Evolutionary conservation across 192 early-diverging fungal genomes (phyloP), one percentile per base, ranked within the genome.

Genomic region (Gigaspora rosea): DNA sequence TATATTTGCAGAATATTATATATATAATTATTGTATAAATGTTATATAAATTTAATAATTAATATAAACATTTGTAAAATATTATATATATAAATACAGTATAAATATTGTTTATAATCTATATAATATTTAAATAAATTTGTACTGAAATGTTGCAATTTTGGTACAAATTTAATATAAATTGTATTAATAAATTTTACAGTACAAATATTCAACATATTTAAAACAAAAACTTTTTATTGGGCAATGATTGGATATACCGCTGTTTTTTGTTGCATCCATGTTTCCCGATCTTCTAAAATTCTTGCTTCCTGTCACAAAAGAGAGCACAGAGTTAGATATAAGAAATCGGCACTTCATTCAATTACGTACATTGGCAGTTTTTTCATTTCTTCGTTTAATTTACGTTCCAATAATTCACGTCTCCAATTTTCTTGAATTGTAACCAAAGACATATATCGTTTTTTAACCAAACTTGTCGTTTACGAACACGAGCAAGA

Each of bases 371-470:
- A 71, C 49, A 71, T 71, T 33, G 1, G 27, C 50, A 3, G 10
- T 71, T 71, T 33, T 54, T 71, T 71, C 50, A 77, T 77, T 77
- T 16, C 33, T 67, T 70, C 18, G n/a, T 11, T n/a, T 65, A 76
- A 66, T 57, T 76, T 76, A 32, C 64, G 35, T 46, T 76, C 75
- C 16, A 76, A 66, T 56, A 76, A 46, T 54, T 76, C 59, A 7
- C 75, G 18, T 15, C 75, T 61, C 75, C 75, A 76, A 35, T 49
- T 66, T 56, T 76, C 75, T 76, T 76, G 75, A 41, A 22, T 76
- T 47, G 13, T 49, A 36, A 51, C 48, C 41, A 66, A 50, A 16
- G 62, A 35, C 62, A n/a, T n/a, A 76, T 76, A 41, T 76, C 75
- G 20, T 33, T 66, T 18, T 46, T 64, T 12, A 76, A 54, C 63